Evolutionary conservation across 179 eudicot genomes (phyloP).

Genomic region (Kewa caespitosa): DNA sequence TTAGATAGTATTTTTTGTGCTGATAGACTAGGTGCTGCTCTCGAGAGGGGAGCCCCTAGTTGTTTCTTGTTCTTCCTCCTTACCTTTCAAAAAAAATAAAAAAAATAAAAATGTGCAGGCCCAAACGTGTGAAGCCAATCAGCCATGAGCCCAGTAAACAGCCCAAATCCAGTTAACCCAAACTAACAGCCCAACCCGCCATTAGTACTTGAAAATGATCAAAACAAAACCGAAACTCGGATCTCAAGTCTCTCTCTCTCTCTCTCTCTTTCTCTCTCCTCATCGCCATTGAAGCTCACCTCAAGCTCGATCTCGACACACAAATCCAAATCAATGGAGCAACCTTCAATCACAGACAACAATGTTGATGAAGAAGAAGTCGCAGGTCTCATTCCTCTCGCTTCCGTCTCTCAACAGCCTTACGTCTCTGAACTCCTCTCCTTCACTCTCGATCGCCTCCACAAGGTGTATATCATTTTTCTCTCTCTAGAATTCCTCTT

Average conservation of each 20-base stretch:
- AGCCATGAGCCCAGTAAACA: too few relatives aligned
- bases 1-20: not conserved
- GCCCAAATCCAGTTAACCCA: too few relatives aligned
- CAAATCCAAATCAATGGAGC: conserved; percentile 18
- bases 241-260: not conserved
- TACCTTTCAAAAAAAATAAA: not conserved
- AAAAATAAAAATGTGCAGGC: too few relatives aligned
- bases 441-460: conserved; percentile 98
- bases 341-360: conserved; percentile 6
- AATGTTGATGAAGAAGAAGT: conserved; percentile 32
- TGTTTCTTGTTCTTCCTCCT: not conserved
- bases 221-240: too few relatives aligned
- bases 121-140: too few relatives aligned
- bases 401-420: conserved; percentile 69
- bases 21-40: not conserved
- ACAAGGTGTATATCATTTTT: conserved; percentile 62
- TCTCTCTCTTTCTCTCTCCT: conserved; percentile 2
- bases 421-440: conserved; percentile 97
- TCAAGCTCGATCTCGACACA: conserved; percentile 2
- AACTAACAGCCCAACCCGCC: too few relatives aligned
- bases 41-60: not conserved
- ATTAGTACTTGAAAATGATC: too few relatives aligned
- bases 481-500: not conserved
- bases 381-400: conserved; percentile 30
- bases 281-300: conserved; percentile 5